These are phyloP conservation scores for Hypoxylon cercidicola DNA, from an alignment of 495 filamentous ascomycete species.

Conservation along the genomic window DNA sequence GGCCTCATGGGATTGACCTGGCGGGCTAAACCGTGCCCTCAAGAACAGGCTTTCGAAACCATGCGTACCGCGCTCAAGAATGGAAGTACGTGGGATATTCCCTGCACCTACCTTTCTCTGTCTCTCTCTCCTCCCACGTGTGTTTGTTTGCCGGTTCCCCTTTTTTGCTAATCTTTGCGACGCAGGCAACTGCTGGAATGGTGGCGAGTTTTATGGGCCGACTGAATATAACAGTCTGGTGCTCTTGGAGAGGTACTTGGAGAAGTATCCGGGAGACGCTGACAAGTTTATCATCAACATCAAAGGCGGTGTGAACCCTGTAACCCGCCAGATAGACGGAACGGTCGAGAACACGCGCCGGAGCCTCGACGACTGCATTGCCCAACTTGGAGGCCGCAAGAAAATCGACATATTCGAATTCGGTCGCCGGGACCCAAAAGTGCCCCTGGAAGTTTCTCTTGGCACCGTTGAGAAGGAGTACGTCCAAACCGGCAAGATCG, in stretches of 20 bases:
- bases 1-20: slow-evolving; percentile 80
- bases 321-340: slow-evolving; percentile 60
- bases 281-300: slow-evolving; percentile 71
- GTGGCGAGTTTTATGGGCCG: slow-evolving; percentile 80
- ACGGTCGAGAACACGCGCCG: slow-evolving; percentile 69
- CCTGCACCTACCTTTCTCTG: neutral
- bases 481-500: slow-evolving; percentile 80
- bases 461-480: slow-evolving; percentile 66
- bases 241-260: slow-evolving; percentile 72
- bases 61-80: slow-evolving; percentile 71
- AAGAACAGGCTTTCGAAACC: slow-evolving; percentile 72
- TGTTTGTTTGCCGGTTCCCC: too few relatives aligned
- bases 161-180: neutral
- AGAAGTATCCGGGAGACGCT: slow-evolving; percentile 72
- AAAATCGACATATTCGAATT: slow-evolving; percentile 84
- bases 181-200: slow-evolving; percentile 75
- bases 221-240: slow-evolving; percentile 72
- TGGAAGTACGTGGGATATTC: slow-evolving; percentile 50
- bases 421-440: slow-evolving; percentile 74
- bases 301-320: slow-evolving; percentile 66
- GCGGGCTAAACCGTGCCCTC: slow-evolving; percentile 65
- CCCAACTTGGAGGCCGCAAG: slow-evolving; percentile 75
- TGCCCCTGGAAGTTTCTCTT: slow-evolving; percentile 60
- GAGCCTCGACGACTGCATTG: slow-evolving; percentile 74
- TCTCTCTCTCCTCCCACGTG: neutral